A percentile compares a stretch with the other conserved stretches of the same genome.
phyloP scores from a whole-genome alignment of 78 protist species.

The Polysphondylium violaceum region DNA sequence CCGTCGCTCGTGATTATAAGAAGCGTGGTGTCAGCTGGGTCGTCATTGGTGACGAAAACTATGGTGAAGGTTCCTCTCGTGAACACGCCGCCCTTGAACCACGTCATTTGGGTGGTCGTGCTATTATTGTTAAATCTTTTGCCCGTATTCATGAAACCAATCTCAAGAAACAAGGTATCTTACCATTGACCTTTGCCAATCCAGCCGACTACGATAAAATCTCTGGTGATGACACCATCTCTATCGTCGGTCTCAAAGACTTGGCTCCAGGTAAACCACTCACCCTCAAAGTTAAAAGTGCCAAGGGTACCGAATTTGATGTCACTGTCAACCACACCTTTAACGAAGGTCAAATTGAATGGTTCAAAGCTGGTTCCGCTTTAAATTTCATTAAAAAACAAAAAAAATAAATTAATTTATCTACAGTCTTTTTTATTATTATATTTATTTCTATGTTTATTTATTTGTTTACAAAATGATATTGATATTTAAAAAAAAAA shows the following conservation, averaged over 20 bases:
- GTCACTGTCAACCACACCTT: slow-evolving; percentile 92
- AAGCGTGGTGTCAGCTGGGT: slow-evolving; percentile 92
- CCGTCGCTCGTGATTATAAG: slow-evolving; percentile 93
- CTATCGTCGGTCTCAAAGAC: slow-evolving; percentile 77
- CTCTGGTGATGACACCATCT: slow-evolving; percentile 86
- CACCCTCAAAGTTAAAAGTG: slow-evolving; percentile 65
- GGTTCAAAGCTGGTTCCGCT: slow-evolving; percentile 97
- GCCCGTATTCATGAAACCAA: slow-evolving; percentile 99
- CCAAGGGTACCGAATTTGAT: slow-evolving; percentile 66
- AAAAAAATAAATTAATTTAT: slow-evolving; percentile 11
- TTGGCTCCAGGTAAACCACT: slow-evolving; percentile 91
- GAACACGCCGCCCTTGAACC: slow-evolving; percentile 98
- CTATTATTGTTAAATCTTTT: slow-evolving; percentile 94
- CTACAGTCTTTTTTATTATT: too few species aligned
- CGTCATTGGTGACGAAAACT: slow-evolving; percentile 97
- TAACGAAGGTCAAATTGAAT: slow-evolving; percentile 95
- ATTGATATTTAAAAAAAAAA: background rate
- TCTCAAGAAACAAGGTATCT: slow-evolving; percentile 97
- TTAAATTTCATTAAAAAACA: slow-evolving; percentile 86
- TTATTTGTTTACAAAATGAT: too few species aligned
- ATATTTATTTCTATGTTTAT: too few species aligned
- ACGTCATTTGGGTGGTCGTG: slow-evolving; percentile 95
- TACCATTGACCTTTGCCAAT: slow-evolving; percentile 96
- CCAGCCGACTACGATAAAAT: slow-evolving; percentile 92
- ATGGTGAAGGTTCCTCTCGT: slow-evolving; percentile 95